Base-by-base conservation (phyloP, 2,329 filamentous ascomycete species). In the Fusarium falciforme region DNA sequence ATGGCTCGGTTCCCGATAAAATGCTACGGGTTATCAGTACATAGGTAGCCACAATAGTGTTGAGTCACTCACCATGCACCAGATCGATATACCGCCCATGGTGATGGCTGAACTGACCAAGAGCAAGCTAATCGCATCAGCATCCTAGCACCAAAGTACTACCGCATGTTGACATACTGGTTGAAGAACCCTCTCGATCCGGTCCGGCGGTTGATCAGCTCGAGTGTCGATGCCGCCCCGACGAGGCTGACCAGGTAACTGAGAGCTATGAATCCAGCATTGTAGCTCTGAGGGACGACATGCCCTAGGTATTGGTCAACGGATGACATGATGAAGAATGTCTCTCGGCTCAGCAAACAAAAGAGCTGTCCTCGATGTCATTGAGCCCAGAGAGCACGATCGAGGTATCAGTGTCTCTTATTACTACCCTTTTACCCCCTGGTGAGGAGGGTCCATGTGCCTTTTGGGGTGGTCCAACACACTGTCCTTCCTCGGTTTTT, bases 1-100 rank as follows among this genome's bases (percentile, higher is more conserved):
- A 95, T 93, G 16, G 94, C 93, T 52, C 92, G 88, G 79, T 96
- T 95, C n/a, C 93, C 94, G 75, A 96, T 92, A 78, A 93, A 74
- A 31, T 74, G 64, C 68, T 73, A 22, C 6, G n/a, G 10, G 6
- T 22, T 17, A 22, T 36, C 8, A 59, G 57, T 42, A 17, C 60
- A 65, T 31, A 63, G 38, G 31, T 25, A 42, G 38, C 25, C 12
- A 12, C 6, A 11, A 36, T 35, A 11, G 20, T 20, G 36, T 22
- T n/a, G 42, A 31, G 27, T 55, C 25, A 74, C 83, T 66, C 80
- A 88, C 86, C 88, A 93, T 93, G 76, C 88, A 92, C 92, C 91
- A 94, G 68, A 93, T 93, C 42, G 91, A 86, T 70, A 94, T 90
- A 2, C 91, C 92, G 7, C 92, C 92, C 92, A 94, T 93, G 6